Evolutionary conservation across 495 filamentous ascomycete species (phyloP), one percentile per base, ranked within the genome.

Genomic region (Xylaria grammica): DNA sequence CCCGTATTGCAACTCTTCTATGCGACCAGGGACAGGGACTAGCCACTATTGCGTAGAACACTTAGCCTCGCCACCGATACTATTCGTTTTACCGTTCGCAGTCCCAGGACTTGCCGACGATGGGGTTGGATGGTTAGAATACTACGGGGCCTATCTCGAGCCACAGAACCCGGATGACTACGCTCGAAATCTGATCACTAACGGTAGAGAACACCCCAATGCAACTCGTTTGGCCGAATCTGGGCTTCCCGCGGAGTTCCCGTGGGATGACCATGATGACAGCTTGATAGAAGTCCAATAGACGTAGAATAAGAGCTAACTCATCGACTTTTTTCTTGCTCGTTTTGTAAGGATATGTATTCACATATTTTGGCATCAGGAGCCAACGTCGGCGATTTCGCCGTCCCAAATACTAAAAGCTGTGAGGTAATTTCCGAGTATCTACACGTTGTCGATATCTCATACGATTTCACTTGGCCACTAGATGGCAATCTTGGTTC

Each of bases 281-380:
- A 3, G 3, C 17, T 17, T 42, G 40, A 42, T 3, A 17, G 40
- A 42, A 10, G 15, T 9, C 15, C 7, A 42, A 17, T 42, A 15
- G 40, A 42, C 40, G 3, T 42, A 15, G 40, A 42, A 15, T 42
- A 42, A 42, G 40, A 42, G 40, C 40, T n/a, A n/a, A n/a, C 40
- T 42, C 40, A 11, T 15, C 7, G n/a, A n/a, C 40, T 7, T 42
- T 15, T 15, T 42, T 15, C 5, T 15, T 42, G 7, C 40, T 17
- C 8, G 3, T 15, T 6, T 7, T 17, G 40, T 42, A 71, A 80
- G 59, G 80, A 87, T 84, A 86, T 11, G 11, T 36, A 36, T 36
- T 36, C 11, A 36, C 11, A 5, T 36, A 15, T 11, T 42, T 17
- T 3, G 3, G 40, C 15, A 42, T 42, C 15, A 42, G 40, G 40